These are phyloP conservation scores for Mimosa pudica DNA, from an alignment of 306 rosid genomes.

Conservation along the genomic window DNA sequence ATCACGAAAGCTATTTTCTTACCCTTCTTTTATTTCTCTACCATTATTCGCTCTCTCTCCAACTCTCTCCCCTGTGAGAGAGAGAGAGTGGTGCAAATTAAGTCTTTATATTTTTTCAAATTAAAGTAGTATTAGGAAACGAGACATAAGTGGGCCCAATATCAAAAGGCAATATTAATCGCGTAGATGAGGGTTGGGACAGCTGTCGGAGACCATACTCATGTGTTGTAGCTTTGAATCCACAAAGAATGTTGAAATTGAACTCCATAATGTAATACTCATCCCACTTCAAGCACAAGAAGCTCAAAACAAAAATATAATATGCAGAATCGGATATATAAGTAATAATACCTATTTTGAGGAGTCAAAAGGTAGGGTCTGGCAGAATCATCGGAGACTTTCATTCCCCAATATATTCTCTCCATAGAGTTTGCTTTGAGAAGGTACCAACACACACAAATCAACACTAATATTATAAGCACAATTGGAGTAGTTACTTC, in stretches of 20 bases:
- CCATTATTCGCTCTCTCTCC: conserved; percentile 9
- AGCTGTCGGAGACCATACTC: conserved; percentile 42
- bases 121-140: conserved; percentile 12
- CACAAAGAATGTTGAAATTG: conserved; percentile 34
- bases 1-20: conserved; percentile 41
- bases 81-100: not conserved
- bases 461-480: not conserved
- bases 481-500: not conserved
- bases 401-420: conserved; percentile 68
- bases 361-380: conserved; percentile 60
- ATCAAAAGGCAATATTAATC: conserved; percentile 34
- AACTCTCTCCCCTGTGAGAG: conserved; percentile 2
- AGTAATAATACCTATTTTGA: conserved; percentile 25
- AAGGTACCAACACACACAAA: conserved; percentile 25
- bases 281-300: conserved; percentile 7
- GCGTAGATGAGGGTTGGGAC: conserved; percentile 35
- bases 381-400: conserved; percentile 69
- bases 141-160: conserved; percentile 45
- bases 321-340: conserved; percentile 5
- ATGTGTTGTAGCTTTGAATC: conserved; percentile 37
- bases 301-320: not conserved
- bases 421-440: conserved; percentile 12
- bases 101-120: conserved; percentile 30
- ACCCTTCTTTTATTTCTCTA: conserved; percentile 7
- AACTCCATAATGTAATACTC: conserved; percentile 13